Base-by-base conservation (phyloP, 768 basidiomycete species). In the Kwoniella heveanensis region DNA sequence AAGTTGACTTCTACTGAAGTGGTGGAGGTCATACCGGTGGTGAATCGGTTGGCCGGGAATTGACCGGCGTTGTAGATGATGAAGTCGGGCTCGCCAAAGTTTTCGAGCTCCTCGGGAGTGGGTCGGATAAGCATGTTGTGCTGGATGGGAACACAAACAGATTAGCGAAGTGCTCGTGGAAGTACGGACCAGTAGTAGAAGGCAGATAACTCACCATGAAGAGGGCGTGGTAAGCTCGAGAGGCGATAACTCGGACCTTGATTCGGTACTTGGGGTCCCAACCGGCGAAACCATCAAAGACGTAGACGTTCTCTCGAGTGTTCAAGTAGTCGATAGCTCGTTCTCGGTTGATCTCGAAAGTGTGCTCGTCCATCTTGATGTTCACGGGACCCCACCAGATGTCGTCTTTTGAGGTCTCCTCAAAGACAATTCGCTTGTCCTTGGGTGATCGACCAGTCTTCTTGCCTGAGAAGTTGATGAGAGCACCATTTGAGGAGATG, bases 331-430 rank as follows among this genome's bases (percentile, higher is more conserved):
- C 96, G 81, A 99, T 97, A 49, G 95, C 95, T 81, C 95, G 90
- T 80, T 98, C 94, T 60, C 95, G 90, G 81, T 96, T 98, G 80
- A 96, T 97, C 82, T 98, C 96, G 69, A 99, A 99, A 2, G 96
- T 98, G 85, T 99, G 80, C 64, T 81, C 80, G 65, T 96, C 93
- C 88, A 95, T 90, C 85, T 96, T 95, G 83, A 98, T 98, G 84
- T 99, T 99, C 73, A 98, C 93, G 29, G 91, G 89, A 44, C 96
- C 95, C 96, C 96, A 98, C 94, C 96, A 99, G 80, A 99, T 89
- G 67, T 97, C 87, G 78, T 97, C 92, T 82, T 92, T 96, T 82
- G 87, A 89, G 56, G 91, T 89, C 72, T 98, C 94, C 81, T 99
- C 96, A 79, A 85, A 98, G 76, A 99, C 96, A 77, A 99, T 97